These are phyloP conservation scores for Sugiyamaella chiloensis DNA, from an alignment of 805 yeast genomes.

Conservation along the genomic window DNA sequence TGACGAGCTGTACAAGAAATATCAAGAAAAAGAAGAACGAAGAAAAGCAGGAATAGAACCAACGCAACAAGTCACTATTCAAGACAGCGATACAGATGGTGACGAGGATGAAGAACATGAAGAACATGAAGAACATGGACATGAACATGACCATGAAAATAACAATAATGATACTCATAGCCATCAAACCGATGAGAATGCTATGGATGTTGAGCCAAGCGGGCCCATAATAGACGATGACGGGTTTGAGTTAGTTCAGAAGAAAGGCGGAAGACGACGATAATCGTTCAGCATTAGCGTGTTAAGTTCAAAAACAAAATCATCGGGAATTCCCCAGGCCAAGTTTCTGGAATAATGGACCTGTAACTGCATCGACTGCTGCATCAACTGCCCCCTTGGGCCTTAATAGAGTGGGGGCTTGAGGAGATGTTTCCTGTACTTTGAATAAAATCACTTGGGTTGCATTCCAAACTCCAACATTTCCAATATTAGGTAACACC, in stretches of 20 bases:
- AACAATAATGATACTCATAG: slow-evolving; percentile 41
- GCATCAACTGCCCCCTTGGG: slow-evolving; percentile 48
- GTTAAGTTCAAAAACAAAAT: too few species aligned
- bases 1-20: slow-evolving; percentile 57
- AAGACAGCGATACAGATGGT: slow-evolving; percentile 45
- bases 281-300: background rate
- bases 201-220: slow-evolving; percentile 15
- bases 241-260: slow-evolving; percentile 87
- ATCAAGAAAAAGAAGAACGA: slow-evolving; percentile 51
- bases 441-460: slow-evolving; percentile 51
- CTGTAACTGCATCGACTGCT: slow-evolving; percentile 37
- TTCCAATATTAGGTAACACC: slow-evolving; percentile 21
- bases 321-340: slow-evolving; percentile 4
- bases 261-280: slow-evolving; percentile 35
- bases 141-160: slow-evolving; percentile 42
- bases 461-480: slow-evolving; percentile 51
- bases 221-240: slow-evolving; percentile 87
- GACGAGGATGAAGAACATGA: slow-evolving; percentile 45
- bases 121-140: slow-evolving; percentile 42
- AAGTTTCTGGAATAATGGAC: slow-evolving; percentile 45
- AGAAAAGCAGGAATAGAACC: slow-evolving; percentile 29
- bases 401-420: slow-evolving; percentile 38
- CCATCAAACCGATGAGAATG: slow-evolving; percentile 40
- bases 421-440: slow-evolving; percentile 40
- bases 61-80: slow-evolving; percentile 49